phyloP scores from a whole-genome alignment of 1,284 basidiomycete species.

The Malassezia cuniculi region DNA sequence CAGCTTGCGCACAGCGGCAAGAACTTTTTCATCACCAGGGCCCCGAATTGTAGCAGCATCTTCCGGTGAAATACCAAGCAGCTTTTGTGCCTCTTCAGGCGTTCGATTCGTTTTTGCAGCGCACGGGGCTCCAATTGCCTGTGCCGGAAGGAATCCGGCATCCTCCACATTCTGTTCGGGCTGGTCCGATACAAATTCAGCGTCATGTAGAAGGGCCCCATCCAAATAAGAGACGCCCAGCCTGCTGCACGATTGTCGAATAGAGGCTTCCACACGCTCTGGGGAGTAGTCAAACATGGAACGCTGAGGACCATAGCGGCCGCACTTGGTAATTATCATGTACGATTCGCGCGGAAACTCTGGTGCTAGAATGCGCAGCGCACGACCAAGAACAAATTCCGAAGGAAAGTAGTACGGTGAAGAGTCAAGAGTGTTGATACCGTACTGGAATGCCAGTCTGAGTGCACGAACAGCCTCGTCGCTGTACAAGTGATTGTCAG shows the following conservation, averaged over 20 bases:
- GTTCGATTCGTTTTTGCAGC: slow-evolving; percentile 2
- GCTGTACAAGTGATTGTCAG: slow-evolving; percentile 18
- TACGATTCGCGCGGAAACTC: slow-evolving; percentile 46
- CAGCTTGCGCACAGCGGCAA: slow-evolving; percentile 62
- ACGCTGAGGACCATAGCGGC: slow-evolving; percentile 59
- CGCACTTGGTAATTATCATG: slow-evolving; percentile 65
- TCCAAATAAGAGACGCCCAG: slow-evolving; percentile 55
- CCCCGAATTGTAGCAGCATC: slow-evolving; percentile 57
- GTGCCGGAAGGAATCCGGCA: slow-evolving; percentile 6
- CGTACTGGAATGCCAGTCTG: slow-evolving; percentile 58
- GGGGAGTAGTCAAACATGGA: slow-evolving; percentile 69
- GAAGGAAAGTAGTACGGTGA: slow-evolving; percentile 72
- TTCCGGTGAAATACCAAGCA: slow-evolving; percentile 45
- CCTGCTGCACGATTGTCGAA: slow-evolving; percentile 60
- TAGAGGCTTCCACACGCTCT: slow-evolving; percentile 56
- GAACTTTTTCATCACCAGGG: slow-evolving; percentile 63
- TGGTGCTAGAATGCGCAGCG: slow-evolving; percentile 44
- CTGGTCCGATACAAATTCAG: slow-evolving; percentile 66
- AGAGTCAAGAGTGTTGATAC: slow-evolving; percentile 76
- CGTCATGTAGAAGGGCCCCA: slow-evolving; percentile 62
- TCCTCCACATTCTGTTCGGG: slow-evolving; percentile 43
- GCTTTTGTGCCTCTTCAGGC: slow-evolving; percentile 21
- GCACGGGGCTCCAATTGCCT: slow-evolving; percentile 9
- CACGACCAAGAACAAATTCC: slow-evolving; percentile 66
- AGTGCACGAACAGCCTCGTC: slow-evolving; percentile 45